Percentiles rank a stretch among this genome's conserved stretches.
Evolutionary conservation across 2,329 filamentous ascomycete species (phyloP).

Genomic region (Xylariaceae sp.): DNA sequence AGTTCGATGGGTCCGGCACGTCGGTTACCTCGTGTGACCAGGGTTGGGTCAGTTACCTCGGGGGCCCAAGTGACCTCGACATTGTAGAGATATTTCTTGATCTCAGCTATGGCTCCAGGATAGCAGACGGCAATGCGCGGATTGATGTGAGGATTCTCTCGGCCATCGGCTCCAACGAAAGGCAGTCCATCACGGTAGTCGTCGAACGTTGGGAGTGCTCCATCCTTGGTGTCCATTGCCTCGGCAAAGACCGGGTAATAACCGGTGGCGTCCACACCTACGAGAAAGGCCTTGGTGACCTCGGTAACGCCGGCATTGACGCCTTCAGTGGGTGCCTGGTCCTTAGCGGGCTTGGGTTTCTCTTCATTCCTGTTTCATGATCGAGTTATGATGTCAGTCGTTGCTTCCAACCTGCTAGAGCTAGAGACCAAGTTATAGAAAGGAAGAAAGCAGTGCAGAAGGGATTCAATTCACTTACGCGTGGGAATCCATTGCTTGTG

Average conservation of each 20-base stretch:
- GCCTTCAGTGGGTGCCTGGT: not conserved
- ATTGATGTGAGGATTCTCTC: not conserved
- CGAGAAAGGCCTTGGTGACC: constrained; percentile 6
- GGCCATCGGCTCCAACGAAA: constrained; percentile 2
- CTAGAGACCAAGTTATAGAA: no score
- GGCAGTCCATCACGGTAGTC: constrained; percentile 7
- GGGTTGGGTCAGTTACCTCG: not conserved
- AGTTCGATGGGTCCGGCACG: constrained; percentile 2
- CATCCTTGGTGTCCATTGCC: not conserved
- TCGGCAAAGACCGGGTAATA: constrained; percentile 4
- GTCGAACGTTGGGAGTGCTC: constrained; percentile 1
- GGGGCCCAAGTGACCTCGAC: constrained; percentile 5
- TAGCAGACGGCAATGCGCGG: not conserved
- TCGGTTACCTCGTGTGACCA: constrained; percentile 3
- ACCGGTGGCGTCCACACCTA: not conserved
- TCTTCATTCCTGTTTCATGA: no score
- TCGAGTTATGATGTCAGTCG: no score
- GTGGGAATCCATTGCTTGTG: no score
- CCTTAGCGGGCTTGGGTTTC: no score
- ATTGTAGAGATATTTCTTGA: constrained; percentile 10
- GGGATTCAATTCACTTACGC: no score
- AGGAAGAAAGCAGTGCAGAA: no score
- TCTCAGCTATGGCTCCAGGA: constrained; percentile 3
- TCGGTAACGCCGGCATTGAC: not conserved
- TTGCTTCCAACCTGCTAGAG: no score